phyloP scores from a whole-genome alignment of 2,329 filamentous ascomycete genomes.

The Colletotrichum higginsianum region DNA sequence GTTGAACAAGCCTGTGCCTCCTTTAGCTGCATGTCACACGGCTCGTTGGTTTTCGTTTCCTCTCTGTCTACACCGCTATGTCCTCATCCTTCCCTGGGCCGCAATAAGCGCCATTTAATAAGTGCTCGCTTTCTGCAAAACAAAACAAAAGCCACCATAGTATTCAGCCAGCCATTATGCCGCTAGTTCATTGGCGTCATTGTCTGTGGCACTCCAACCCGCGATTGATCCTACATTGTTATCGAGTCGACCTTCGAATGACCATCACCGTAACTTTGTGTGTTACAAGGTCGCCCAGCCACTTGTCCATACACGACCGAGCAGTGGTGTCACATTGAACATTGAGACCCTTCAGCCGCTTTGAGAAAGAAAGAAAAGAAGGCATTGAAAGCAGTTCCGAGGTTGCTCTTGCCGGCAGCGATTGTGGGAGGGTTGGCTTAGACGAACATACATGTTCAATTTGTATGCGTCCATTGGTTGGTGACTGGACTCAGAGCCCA shows the following conservation, averaged over 20 bases:
- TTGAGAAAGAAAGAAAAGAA: constrained; percentile 70
- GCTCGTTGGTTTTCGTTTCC: not conserved
- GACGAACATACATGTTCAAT: not conserved
- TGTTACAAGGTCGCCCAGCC: constrained; percentile 43
- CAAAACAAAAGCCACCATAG: constrained; percentile 20
- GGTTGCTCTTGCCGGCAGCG: constrained; percentile 70
- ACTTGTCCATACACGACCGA: constrained; percentile 64
- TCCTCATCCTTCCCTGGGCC: not conserved
- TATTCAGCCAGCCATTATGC: constrained; percentile 33
- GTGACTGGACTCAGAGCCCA: not conserved
- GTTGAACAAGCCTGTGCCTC: not conserved
- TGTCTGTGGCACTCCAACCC: constrained; percentile 15
- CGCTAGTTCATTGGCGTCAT: constrained; percentile 14
- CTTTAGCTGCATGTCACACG: not conserved
- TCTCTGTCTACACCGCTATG: not conserved
- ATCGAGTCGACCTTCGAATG: constrained; percentile 45
- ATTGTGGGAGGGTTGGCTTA: constrained; percentile 52
- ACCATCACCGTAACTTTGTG: constrained; percentile 42
- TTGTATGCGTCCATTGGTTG: constrained; percentile 22
- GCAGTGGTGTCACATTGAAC: constrained; percentile 72
- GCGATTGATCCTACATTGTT: constrained; percentile 45
- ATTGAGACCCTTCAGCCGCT: constrained; percentile 81
- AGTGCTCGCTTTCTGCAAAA: constrained; percentile 16
- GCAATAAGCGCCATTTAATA: constrained; percentile 13
- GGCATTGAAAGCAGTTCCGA: constrained; percentile 79